phyloP scores from a whole-genome alignment of 768 basidiomycete genomes.

The Rhodotorula babjevae region DNA sequence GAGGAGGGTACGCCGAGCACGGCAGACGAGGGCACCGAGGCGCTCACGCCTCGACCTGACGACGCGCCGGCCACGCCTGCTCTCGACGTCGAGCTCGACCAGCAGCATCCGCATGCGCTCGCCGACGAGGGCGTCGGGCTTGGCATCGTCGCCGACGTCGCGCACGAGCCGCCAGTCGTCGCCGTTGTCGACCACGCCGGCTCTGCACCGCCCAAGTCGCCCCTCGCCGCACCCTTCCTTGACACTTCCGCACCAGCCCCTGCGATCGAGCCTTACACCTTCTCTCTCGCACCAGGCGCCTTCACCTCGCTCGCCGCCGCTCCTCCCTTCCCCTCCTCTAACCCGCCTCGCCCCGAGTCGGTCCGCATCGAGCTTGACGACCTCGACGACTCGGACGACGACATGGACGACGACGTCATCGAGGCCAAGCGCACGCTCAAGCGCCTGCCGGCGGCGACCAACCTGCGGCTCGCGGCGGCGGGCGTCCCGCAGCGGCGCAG shows the following conservation, averaged over 20 bases:
- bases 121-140: neutral
- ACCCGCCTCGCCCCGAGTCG: neutral
- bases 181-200: constrained; percentile 37
- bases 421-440: constrained; percentile 40
- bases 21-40: constrained; percentile 42
- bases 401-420: constrained; percentile 27
- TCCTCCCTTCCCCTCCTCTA: no score
- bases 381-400: constrained; percentile 40
- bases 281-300: constrained; percentile 1
- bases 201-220: constrained; percentile 54
- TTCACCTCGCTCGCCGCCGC: neutral
- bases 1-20: constrained; percentile 53
- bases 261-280: neutral
- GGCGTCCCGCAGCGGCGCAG: neutral
- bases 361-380: constrained; percentile 43
- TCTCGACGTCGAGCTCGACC: constrained; percentile 23
- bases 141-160: neutral
- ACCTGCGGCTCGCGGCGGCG: constrained; percentile 30
- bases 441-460: constrained; percentile 35
- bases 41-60: neutral
- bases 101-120: no score
- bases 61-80: neutral
- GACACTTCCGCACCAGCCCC: no score
- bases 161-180: neutral
- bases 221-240: constrained; percentile 19